Base-by-base conservation (phyloP, 305 asterid species). In the Fraxinus latifolia region DNA sequence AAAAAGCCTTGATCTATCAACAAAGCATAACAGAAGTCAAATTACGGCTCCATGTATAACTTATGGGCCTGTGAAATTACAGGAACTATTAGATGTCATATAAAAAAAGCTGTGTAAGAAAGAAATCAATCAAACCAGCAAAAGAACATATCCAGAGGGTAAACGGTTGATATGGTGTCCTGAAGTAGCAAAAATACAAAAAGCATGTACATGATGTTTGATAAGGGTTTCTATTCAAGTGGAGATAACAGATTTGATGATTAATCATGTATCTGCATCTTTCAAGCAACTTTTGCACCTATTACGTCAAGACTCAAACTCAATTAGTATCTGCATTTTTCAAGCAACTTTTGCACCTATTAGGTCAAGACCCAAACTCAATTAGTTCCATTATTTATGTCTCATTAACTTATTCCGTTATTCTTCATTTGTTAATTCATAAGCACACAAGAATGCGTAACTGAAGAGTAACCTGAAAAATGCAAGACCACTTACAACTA, bases 401-500 rank as follows among this genome's bases (percentile, higher is more conserved):
- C 33, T 62, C 72, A 23, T 62, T 62, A 62, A 23, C 72, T 62
- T 62, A 50, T 50, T 50, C 62, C 8, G 11, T 55, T 17, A 27
- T 27, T 23, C 23, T 32, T 71, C 44, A 31, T 32, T 15, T 71
- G 76, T 71, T 32, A 71, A 31, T 67, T 67, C 37, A 27, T 67
- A 67, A 11, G 2, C 76, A 70, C 42, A 6, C 23, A 70, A 70
- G 25, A 32, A 71, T 71, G 17, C 12, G 44, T 71, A 71, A 32
- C 76, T 71, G 76, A 32, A 11, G 37, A 77, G 42, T 62, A 76
- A 71, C 55, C 53, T 71, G 44, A 80, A 62, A 82, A 83, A 29
- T 31, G 58, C 76, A 39, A 34, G 87, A 74, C 67, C 74, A 94
- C 99, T 93, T 90, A 96, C 99, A 88, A 94, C 92, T 82, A 96